Base-by-base conservation (phyloP, 1,284 basidiomycete species). In the Heterobasidion irregulare region DNA sequence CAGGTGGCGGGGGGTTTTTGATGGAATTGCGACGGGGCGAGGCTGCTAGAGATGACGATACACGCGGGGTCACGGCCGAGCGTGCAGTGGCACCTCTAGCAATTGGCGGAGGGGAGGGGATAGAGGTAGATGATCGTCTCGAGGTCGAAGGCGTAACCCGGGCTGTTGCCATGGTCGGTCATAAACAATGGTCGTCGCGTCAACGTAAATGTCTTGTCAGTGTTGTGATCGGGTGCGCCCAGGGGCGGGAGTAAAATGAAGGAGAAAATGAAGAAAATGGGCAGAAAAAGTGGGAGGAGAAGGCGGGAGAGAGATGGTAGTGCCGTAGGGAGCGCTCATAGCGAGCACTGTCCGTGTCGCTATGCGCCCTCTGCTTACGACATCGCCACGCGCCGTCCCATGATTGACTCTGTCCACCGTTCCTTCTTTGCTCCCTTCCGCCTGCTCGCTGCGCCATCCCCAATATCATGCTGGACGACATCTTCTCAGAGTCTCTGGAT, bases 11-110 rank as follows among this genome's bases (percentile, higher is more conserved):
- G 43, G 74, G 57, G 53, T 71, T 63, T 65, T 78, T 79, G 49
- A 75, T 55, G 49, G 79, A 77, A n/a, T 72, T 66, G 47, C 83
- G 77, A 52, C 84, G 78, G 46, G 72, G 64, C 45, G 72, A 66
- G 8, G 76, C 68, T 56, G 56, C 60, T 15, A 68, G 57, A 19
- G 70, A 66, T 9, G 70, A 59, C 19, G 67, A 61, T 12, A 68
- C 65, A 54, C 71, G 70, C 48, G 70, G 59, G 56, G 66, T 66
- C 6, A 68, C 68, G 1, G 71, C 70, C 16, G 72, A 70, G 45
- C 72, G 68, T 32, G 72, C 72, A 43, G 72, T 74, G 35, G 72
- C 72, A 34, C 72, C 72, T 57, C 62, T 68, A 19, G 66, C 58
- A 53, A 74, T 68, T 2, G 68, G 59, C 41, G 60, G 59, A 50